A percentile compares a stretch with the other conserved stretches of the same genome.
Evolutionary conservation across 345 rosid species (phyloP).

Genomic region (Gossypium ekmanianum): DNA sequence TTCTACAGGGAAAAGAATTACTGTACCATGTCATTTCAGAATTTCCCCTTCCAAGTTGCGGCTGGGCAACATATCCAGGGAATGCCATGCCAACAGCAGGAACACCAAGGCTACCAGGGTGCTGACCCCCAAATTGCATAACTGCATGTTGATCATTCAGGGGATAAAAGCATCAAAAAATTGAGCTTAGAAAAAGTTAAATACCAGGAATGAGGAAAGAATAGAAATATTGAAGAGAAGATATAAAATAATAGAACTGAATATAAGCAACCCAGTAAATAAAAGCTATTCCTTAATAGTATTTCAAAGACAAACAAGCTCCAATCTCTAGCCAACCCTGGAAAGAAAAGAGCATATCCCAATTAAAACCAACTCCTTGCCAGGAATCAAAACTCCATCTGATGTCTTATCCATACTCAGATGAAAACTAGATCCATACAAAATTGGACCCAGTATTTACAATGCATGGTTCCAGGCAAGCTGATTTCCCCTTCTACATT

Average conservation of each 20-base stretch:
- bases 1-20: not conserved
- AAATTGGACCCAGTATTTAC: not conserved
- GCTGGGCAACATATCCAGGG: slow-evolving; percentile 81
- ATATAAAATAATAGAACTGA: not conserved
- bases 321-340: not conserved
- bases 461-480: not conserved
- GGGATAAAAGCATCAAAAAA: not conserved
- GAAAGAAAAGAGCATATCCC: not conserved
- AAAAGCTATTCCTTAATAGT: not conserved
- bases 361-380: not conserved
- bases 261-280: not conserved
- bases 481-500: slow-evolving; percentile 5
- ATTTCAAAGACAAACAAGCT: not conserved
- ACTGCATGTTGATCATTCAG: slow-evolving; percentile 40
- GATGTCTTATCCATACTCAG: no score
- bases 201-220: not conserved
- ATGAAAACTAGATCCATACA: not conserved
- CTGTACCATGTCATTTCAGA: slow-evolving; percentile 94
- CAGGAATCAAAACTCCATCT: not conserved
- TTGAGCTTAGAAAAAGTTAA: not conserved
- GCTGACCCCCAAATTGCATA: slow-evolving; percentile 95
- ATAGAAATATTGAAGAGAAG: not conserved
- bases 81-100: slow-evolving; percentile 96
- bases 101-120: slow-evolving; percentile 74
- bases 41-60: slow-evolving; percentile 82